Conservation (phyloP, 768 basidiomycete genomes). For the Trametes cingulata region DNA sequence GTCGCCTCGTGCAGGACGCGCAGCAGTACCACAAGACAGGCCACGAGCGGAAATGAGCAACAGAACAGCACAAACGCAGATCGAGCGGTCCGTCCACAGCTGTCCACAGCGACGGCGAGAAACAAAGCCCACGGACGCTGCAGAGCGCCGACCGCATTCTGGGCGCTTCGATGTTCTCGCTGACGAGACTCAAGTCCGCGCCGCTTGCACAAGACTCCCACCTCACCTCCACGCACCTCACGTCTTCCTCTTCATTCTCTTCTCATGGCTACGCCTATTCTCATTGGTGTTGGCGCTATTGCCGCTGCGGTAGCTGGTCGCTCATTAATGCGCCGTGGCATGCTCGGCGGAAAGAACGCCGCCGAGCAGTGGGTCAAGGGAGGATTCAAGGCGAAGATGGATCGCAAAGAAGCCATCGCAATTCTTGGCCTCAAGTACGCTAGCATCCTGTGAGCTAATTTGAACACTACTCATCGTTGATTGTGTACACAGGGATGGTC, state of each 20-base stretch:
- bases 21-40: not conserved
- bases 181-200: constrained; percentile 22
- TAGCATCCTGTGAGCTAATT: not conserved
- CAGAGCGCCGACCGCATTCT: not conserved
- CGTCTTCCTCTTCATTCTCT: not conserved
- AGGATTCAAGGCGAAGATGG: constrained; percentile 96
- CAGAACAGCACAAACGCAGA: not conserved
- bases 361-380: constrained; percentile 90
- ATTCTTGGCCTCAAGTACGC: constrained; percentile 92
- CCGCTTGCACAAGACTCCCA: constrained; percentile 19
- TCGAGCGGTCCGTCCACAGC: not conserved
- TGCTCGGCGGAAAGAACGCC: constrained; percentile 57
- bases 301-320: constrained; percentile 76
- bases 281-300: constrained; percentile 76
- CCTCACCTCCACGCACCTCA: not conserved
- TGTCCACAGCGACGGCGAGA: not conserved
- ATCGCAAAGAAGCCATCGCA: constrained; percentile 87
- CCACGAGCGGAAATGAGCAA: not conserved
- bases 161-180: not conserved
- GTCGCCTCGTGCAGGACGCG: too few relatives aligned
- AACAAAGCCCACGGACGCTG: not conserved
- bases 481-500: constrained; percentile 65
- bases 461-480: not conserved
- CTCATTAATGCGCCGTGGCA: constrained; percentile 63
- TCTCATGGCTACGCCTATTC: constrained; percentile 74